Evolutionary conservation across 352 stramenopile genomes (phyloP).

Genomic region (Phytophthora meadii): DNA sequence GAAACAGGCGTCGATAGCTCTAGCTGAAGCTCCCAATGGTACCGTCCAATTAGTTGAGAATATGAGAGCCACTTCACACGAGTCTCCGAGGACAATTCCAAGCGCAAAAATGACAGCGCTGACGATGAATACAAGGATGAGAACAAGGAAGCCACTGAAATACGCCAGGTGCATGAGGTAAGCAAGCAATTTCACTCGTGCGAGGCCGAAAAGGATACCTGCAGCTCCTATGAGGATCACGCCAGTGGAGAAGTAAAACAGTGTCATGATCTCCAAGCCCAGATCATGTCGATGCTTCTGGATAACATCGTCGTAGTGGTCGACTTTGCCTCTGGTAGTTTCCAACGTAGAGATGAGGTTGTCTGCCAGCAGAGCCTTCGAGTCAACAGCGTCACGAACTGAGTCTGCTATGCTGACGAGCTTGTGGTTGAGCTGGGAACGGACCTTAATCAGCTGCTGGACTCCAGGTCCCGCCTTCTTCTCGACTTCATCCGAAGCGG

Average conservation of each 20-base stretch:
- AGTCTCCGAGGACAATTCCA: constrained; percentile 63
- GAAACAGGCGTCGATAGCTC: constrained; percentile 67
- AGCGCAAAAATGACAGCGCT: constrained; percentile 54
- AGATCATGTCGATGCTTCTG: constrained; percentile 43
- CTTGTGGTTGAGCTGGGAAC: constrained; percentile 37
- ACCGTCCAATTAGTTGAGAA: constrained; percentile 63
- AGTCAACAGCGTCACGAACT: constrained; percentile 48
- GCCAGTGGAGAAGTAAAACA: constrained; percentile 54
- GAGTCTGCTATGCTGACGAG: constrained; percentile 44
- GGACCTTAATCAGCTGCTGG: constrained; percentile 38
- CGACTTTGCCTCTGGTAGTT: constrained; percentile 32
- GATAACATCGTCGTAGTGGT: constrained; percentile 38
- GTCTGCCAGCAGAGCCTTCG: constrained; percentile 30
- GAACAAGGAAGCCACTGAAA: constrained; percentile 63
- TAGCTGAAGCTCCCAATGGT: constrained; percentile 44
- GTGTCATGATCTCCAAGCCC: constrained; percentile 44
- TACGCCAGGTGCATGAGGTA: constrained; percentile 76
- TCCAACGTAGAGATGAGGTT: constrained; percentile 39
- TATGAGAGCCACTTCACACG: constrained; percentile 58
- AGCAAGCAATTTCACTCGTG: constrained; percentile 53
- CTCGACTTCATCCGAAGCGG: constrained; percentile 44
- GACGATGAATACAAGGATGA: constrained; percentile 62
- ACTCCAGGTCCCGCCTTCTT: constrained; percentile 45
- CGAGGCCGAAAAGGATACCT: constrained; percentile 65
- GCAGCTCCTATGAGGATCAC: constrained; percentile 55